Base-by-base conservation (phyloP, 805 yeast species). In the Clavispora fructus region DNA sequence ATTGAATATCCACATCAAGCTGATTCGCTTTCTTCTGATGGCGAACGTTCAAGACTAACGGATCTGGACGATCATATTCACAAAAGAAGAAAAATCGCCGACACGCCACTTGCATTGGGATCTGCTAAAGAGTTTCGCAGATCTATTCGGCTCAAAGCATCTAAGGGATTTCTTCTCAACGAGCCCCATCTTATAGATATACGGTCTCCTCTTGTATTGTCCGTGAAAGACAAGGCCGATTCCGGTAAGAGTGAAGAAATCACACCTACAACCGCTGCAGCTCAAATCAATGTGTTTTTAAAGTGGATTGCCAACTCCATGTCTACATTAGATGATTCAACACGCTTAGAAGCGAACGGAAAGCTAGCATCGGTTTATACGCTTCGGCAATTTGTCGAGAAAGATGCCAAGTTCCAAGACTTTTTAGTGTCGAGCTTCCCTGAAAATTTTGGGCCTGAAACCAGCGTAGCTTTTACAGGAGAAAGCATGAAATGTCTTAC, bases 301-400 rank as follows among this genome's bases (percentile, higher is more conserved):
- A 48, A 50, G 29, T 54, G 56, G 56, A 45, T 54, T 4, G 54
- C 50, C n/a, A 41, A 45, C 10, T 31, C 32, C 32, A 50, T 54
- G 57, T 37, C 50, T 13, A 35, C 38, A 4, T 17, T 52, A 4
- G 54, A 56, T 39, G 63, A 60, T 30, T 48, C 55, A 1, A 29
- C 49, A 3, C 39, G 51, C 6, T 45, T 44, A 14, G 59, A 54
- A 14, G 43, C 48, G 12, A 44, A 39, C 13, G 53, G 43, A 51
- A 74, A 71, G 46, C 63, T 66, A 39, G 74, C 84, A 0, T 74
- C 85, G 0, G 54, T 76, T 7, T 80, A 79, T 63, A 77, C 75
- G 28, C 62, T 84, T 48, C 68, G 75, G 31, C 84, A 82, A 54
- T 82, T 78, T 56, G 74, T 75, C 61, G 85, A 80, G 42, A 79